Conservation (phyloP, 2,329 filamentous ascomycete species). For the Fusarium sp. region DNA sequence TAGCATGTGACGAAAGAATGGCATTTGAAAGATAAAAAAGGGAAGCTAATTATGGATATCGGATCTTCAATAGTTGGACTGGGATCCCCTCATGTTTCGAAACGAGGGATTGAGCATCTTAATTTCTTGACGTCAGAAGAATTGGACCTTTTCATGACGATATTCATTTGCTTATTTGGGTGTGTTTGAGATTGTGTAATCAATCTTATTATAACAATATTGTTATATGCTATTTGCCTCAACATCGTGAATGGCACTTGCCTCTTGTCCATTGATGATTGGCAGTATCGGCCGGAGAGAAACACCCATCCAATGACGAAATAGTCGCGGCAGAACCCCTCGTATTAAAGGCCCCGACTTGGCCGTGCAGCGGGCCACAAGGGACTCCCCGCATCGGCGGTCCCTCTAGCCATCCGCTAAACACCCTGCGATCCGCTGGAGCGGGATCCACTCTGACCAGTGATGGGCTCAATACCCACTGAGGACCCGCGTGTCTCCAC, state of each 20-base stretch:
- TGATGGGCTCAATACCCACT: slow-evolving; percentile 22
- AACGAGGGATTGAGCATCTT: slow-evolving; percentile 26
- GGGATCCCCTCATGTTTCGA: slow-evolving; percentile 32
- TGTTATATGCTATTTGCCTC: not conserved
- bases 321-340: slow-evolving; percentile 30
- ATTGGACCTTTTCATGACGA: slow-evolving; percentile 23
- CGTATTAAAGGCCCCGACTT: slow-evolving; percentile 36
- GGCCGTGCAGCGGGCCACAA: slow-evolving; percentile 28
- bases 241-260: slow-evolving; percentile 7
- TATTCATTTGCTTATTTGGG: slow-evolving; percentile 17
- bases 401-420: slow-evolving; percentile 38
- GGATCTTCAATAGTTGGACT: slow-evolving; percentile 15
- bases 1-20: slow-evolving; percentile 33
- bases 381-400: slow-evolving; percentile 37
- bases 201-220: not conserved
- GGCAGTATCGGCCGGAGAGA: slow-evolving; percentile 21
- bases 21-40: slow-evolving; percentile 1
- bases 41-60: slow-evolving; percentile 18
- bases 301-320: slow-evolving; percentile 31
- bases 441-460: not conserved
- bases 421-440: slow-evolving; percentile 9
- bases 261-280: not conserved
- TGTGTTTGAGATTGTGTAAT: not conserved
- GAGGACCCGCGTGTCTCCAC: slow-evolving; percentile 19
- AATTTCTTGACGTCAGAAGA: slow-evolving; percentile 36